These are phyloP conservation scores for Neonectria faginata DNA, from an alignment of 2,329 filamentous ascomycete genomes.

Conservation along the genomic window DNA sequence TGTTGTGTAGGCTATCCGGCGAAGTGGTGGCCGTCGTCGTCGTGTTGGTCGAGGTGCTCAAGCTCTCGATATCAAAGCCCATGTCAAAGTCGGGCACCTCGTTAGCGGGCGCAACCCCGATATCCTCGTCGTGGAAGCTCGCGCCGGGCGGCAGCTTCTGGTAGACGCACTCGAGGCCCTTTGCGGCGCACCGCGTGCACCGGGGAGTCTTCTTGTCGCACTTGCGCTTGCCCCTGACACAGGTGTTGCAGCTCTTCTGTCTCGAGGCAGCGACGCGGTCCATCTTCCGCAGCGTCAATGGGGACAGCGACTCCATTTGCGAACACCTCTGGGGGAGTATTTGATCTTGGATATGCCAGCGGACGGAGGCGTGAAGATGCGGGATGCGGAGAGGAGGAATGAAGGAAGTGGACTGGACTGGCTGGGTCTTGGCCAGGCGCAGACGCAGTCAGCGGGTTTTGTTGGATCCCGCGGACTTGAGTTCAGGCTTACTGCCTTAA, in stretches of 20 bases:
- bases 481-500: not conserved
- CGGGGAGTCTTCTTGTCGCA: conserved; percentile 59
- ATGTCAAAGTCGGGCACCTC: conserved; percentile 53
- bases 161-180: conserved; percentile 57
- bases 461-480: conserved; percentile 16
- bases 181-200: conserved; percentile 58
- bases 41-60: conserved; percentile 44
- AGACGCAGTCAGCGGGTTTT: conserved; percentile 2
- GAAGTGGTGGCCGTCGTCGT: conserved; percentile 39
- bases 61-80: conserved; percentile 51
- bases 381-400: not conserved
- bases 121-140: conserved; percentile 38
- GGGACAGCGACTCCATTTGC: conserved; percentile 44
- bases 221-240: conserved; percentile 60
- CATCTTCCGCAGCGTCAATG: conserved; percentile 46
- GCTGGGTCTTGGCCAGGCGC: not conserved
- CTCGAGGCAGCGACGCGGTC: conserved; percentile 56
- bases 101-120: conserved; percentile 27
- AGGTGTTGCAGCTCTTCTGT: conserved; percentile 63
- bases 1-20: conserved; percentile 47
- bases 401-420: conserved; percentile 1
- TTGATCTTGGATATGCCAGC: conserved; percentile 18
- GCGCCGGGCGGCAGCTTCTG: conserved; percentile 49
- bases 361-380: conserved; percentile 3
- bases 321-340: conserved; percentile 13